phyloP scores from a whole-genome alignment of 2,329 filamentous ascomycete species.

The Fusarium transvaalense region DNA sequence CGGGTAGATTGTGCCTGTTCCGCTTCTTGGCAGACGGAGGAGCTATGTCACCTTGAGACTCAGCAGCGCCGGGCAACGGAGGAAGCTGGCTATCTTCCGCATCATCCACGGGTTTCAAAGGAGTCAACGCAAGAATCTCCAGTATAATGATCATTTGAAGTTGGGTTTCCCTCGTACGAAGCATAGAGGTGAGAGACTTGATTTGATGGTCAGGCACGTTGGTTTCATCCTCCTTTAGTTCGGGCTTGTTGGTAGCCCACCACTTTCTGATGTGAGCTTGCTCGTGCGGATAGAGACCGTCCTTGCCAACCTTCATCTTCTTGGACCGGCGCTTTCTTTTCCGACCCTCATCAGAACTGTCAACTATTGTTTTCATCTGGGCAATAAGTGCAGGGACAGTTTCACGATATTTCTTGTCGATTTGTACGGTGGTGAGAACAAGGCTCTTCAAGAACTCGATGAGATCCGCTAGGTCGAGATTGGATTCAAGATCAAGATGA shows the following conservation, averaged over 20 bases:
- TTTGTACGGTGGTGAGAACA: conserved; percentile 73
- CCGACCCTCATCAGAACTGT: conserved; percentile 65
- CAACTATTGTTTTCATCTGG: conserved; percentile 66
- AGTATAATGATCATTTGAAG: conserved; percentile 84
- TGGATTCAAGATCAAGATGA: conserved; percentile 71
- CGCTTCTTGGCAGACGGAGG: conserved; percentile 63
- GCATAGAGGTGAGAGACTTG: conserved; percentile 71
- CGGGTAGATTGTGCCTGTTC: conserved; percentile 72
- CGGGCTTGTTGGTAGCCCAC: conserved; percentile 73
- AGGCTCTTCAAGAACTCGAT: conserved; percentile 77
- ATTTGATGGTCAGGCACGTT: conserved; percentile 64
- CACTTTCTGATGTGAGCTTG: conserved; percentile 74
- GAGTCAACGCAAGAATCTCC: conserved; percentile 79
- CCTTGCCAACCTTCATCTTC: conserved; percentile 75
- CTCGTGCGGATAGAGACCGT: conserved; percentile 77
- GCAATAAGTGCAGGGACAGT: conserved; percentile 72
- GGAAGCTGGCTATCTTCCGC: conserved; percentile 62
- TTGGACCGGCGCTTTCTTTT: conserved; percentile 67
- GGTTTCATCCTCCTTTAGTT: conserved; percentile 62
- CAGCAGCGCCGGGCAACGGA: conserved; percentile 55
- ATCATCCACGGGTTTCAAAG: conserved; percentile 58
- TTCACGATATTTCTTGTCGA: conserved; percentile 85
- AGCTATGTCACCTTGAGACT: conserved; percentile 49
- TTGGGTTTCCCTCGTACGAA: conserved; percentile 82
- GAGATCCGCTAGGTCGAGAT: conserved; percentile 72